Base-by-base conservation (phyloP, 805 yeast species). In the Ogataea paraovalis region DNA sequence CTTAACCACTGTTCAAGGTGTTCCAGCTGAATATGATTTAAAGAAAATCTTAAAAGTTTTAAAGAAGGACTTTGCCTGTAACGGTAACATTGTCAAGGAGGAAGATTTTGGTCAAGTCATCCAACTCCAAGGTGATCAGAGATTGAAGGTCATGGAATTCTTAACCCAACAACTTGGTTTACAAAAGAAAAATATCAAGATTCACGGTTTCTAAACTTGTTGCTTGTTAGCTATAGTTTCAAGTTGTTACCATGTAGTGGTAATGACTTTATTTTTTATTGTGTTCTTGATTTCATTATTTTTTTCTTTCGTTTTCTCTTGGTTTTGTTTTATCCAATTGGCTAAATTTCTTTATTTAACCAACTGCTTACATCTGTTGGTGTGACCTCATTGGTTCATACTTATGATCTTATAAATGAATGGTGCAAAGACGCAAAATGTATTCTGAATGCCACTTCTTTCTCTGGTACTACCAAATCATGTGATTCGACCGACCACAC, bases 121-220 rank as follows among this genome's bases (percentile, higher is more conserved):
- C 62, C 99, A 92, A 78, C 77, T 92, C 70, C 98, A 94, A 77
- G 99, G 99, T 71, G 99, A 92, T 69, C 99, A 92, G 77, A 88
- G 99, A 77, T 86, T 89, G 57, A 92, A 92, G 71, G 96, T 92
- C 54, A 82, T 86, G 77, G 97, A 90, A 70, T 92, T 92, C 63
- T 81, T 92, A 76, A 84, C 88, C 61, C 70, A 85, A 54, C 91
- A 88, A 68, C 79, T 94, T 59, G 89, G 85, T 60, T 76, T 94
- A 65, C 94, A 90, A 69, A 92, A 91, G 87, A 89, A 89, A 79
- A 89, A 86, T 74, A 92, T 92, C 75, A 94, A 94, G 78, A 87
- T 94, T 69, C 99, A 92, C 75, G 99, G 99, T 75, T 92, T 92
- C 79, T 94, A 77, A 77, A 47, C 39, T n/a, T 13, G 8, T 16